Percentiles rank a stretch among this genome's conserved stretches.
These are phyloP conservation scores for Polychytrium aggregatum DNA, from an alignment of 192 early-diverging fungal species.

Conservation along the genomic window DNA sequence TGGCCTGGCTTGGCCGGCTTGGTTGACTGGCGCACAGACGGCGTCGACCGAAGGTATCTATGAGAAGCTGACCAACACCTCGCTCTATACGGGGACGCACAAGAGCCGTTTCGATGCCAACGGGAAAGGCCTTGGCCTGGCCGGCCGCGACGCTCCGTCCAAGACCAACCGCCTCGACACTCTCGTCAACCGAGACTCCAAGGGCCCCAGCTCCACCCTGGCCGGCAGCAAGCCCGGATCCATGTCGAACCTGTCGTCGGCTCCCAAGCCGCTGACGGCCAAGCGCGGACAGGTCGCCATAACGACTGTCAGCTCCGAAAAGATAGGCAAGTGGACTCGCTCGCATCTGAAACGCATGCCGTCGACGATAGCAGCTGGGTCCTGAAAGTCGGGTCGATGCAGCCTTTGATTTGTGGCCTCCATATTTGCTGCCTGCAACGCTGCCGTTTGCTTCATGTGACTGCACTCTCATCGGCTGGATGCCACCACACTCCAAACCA, in stretches of 20 bases:
- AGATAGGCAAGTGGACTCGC: conserved; percentile 17
- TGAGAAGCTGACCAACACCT: conserved; percentile 25
- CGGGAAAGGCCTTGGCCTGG: conserved; percentile 32
- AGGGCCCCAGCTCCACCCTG: not conserved
- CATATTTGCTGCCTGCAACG: too few species aligned
- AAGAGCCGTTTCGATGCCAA: conserved; percentile 40
- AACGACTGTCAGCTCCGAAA: conserved; percentile 19
- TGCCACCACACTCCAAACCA: too few species aligned
- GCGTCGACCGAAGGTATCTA: conserved; percentile 15
- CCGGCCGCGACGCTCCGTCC: conserved; percentile 26
- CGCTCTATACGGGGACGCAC: conserved; percentile 40
- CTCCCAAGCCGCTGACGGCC: not conserved
- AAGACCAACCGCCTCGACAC: conserved; percentile 19
- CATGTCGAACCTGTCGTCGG: not conserved
- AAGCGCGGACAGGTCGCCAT: conserved; percentile 8
- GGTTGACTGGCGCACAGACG: too few species aligned
- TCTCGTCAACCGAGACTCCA: conserved; percentile 20
- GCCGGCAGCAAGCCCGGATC: not conserved
- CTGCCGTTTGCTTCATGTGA: too few species aligned
- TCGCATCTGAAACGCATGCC: too few species aligned
- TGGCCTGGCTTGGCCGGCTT: too few species aligned
- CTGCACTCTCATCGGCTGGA: too few species aligned
- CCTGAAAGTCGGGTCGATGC: too few species aligned
- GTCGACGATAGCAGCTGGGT: too few species aligned
- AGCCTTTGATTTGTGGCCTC: too few species aligned